phyloP scores from a whole-genome alignment of 495 filamentous ascomycete genomes.

The Bryoglossum gracile region DNA sequence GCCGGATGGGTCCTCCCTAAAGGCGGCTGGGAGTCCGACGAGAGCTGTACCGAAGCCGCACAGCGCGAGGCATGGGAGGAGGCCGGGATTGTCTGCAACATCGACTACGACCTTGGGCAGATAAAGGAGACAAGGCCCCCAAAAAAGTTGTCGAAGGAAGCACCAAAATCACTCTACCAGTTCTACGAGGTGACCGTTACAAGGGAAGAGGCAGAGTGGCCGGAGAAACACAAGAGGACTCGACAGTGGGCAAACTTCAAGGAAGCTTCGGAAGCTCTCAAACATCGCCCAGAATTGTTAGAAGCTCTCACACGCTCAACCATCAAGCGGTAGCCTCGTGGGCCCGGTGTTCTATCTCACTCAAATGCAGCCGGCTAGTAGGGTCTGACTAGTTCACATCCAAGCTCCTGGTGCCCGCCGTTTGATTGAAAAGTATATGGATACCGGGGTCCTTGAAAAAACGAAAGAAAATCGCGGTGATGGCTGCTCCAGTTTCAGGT shows the following conservation, averaged over 20 bases:
- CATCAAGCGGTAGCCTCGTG: slow-evolving; percentile 24
- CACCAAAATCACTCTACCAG: slow-evolving; percentile 71
- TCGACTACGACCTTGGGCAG: slow-evolving; percentile 75
- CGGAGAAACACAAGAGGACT: slow-evolving; percentile 85
- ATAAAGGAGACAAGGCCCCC: slow-evolving; percentile 59
- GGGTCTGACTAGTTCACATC: no score
- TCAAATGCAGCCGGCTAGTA: no score
- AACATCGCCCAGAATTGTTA: slow-evolving; percentile 75
- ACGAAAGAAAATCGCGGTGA: slow-evolving; percentile 5
- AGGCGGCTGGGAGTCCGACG: slow-evolving; percentile 95
- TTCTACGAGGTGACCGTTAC: slow-evolving; percentile 85
- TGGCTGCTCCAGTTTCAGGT: slow-evolving; percentile 5
- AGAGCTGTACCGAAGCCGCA: slow-evolving; percentile 52
- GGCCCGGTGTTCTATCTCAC: slow-evolving; percentile 21
- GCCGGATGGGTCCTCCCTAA: slow-evolving; percentile 93
- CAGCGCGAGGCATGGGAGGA: slow-evolving; percentile 95
- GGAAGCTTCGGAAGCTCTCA: slow-evolving; percentile 70
- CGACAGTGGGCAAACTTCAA: slow-evolving; percentile 82
- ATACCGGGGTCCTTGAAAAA: slow-evolving; percentile 14
- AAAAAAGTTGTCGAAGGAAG: slow-evolving; percentile 45
- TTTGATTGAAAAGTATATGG: slow-evolving; percentile 13
- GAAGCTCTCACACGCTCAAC: slow-evolving; percentile 48
- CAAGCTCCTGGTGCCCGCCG: not conserved
- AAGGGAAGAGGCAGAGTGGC: slow-evolving; percentile 79
- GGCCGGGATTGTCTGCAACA: slow-evolving; percentile 77